These are phyloP conservation scores for Syzygium grande DNA, from an alignment of 345 rosid species.

Conservation along the genomic window DNA sequence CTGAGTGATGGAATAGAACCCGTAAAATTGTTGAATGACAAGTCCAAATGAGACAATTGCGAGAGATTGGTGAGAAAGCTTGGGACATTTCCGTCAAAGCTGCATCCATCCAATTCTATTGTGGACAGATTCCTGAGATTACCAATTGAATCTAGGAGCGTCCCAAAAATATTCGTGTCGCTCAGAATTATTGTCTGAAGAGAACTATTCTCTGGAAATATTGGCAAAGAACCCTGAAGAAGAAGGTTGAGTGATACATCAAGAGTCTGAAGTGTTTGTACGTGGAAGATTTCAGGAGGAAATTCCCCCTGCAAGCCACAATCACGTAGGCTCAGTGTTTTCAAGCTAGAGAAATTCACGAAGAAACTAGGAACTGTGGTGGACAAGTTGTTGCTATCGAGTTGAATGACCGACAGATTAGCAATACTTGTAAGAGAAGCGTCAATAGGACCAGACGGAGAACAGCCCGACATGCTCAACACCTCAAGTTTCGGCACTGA, in stretches of 20 bases:
- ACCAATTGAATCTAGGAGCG: constrained; percentile 24
- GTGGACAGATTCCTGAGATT: constrained; percentile 1
- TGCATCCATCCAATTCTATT: constrained; percentile 5
- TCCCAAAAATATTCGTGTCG: constrained; percentile 13
- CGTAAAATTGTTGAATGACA: constrained; percentile 18
- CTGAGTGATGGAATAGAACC: constrained; percentile 26
- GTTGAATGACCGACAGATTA: constrained; percentile 7
- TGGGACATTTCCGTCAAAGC: constrained; percentile 19
- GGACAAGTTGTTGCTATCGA: constrained; percentile 11
- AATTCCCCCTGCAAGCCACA: constrained; percentile 11
- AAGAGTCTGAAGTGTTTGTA: constrained; percentile 14
- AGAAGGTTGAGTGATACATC: constrained; percentile 10
- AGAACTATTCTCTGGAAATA: not conserved
- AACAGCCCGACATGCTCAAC: constrained; percentile 23
- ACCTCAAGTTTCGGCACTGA: constrained; percentile 7
- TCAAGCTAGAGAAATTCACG: constrained; percentile 13
- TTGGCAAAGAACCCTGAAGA: constrained; percentile 9
- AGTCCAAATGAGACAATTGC: constrained; percentile 14
- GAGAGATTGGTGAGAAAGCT: constrained; percentile 11
- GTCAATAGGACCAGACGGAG: constrained; percentile 23
- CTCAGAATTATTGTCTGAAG: constrained; percentile 14
- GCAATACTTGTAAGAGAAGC: constrained; percentile 1
- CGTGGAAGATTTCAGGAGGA: constrained; percentile 16
- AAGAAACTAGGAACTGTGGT: constrained; percentile 17
- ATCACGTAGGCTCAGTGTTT: constrained; percentile 2